Evolutionary conservation across 768 basidiomycete species (phyloP), one percentile per base, ranked within the genome.

Genomic region (Mycena albidolilacea): DNA sequence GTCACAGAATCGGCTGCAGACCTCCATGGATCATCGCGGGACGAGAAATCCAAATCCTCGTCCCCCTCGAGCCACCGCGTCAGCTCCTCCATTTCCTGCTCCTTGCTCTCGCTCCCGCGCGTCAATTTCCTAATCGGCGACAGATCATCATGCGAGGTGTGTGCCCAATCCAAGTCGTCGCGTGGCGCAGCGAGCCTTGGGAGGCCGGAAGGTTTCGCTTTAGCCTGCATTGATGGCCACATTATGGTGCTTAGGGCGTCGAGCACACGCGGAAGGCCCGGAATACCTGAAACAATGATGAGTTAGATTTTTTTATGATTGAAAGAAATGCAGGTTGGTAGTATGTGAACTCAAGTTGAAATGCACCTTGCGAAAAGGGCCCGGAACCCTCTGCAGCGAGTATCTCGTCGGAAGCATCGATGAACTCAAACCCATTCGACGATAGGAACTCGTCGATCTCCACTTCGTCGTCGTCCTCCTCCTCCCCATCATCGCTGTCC

Each of bases 201-300:
- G 38, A 59, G 44, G 2, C 61, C 61, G 6, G 75, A 76, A 52
- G 62, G 57, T 60, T 79, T 82, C 7, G 78, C 77, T 41, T 78
- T 81, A 30, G 87, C 83, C 60, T 88, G 82, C 89, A 96, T 91
- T 0, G 92, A 92, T 5, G 95, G 92, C 95, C 95, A 96, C 92
- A 96, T 95, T 77, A 96, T 90, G 0, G 95, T 95, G 80, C 93
- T 92, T 55, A 96, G 83, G 12, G 95, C 93, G 78, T 95, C 94
- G 21, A 94, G 76, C 9, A 95, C 90, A 35, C 95, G 90, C 39
- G 90, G 88, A 43, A 95, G 87, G 14, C 83, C 77, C 21, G 88
- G 88, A 64, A 90, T 85, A 19, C 83, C 90, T 90, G 59, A 62
- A 39, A 52, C 62, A 67, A 37, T 62, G 7, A 43, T 43, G 10